Conservation (phyloP, 2,329 filamentous ascomycete species). For the Ophiostoma piceae region DNA sequence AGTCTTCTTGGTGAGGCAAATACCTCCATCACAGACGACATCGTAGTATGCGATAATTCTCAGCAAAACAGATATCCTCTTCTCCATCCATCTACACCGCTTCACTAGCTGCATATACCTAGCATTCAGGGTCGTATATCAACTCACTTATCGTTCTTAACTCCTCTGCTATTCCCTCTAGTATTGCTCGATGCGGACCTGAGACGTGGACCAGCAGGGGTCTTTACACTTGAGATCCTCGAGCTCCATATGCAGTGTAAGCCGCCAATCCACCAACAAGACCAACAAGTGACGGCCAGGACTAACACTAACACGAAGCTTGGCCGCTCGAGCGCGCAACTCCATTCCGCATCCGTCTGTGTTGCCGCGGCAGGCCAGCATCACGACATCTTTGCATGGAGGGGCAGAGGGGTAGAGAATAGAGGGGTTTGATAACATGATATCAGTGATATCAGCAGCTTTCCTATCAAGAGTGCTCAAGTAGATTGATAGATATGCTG, state of each 20-base stretch:
- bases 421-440: background rate
- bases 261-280: background rate
- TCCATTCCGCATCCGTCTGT: background rate
- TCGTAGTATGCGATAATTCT: background rate
- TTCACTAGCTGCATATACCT: background rate
- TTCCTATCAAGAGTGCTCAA: background rate
- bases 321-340: background rate
- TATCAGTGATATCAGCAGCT: background rate
- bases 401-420: background rate
- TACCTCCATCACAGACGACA: background rate
- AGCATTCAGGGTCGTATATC: background rate
- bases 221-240: background rate
- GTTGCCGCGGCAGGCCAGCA: background rate
- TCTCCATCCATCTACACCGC: background rate
- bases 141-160: background rate
- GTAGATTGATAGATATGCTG: background rate
- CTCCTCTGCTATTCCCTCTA: background rate
- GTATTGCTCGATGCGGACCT: background rate
- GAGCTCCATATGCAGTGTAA: background rate
- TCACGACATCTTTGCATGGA: background rate
- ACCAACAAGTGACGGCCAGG: background rate
- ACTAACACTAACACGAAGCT: background rate
- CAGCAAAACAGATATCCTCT: background rate
- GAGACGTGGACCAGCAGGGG: background rate
- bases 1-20: too few species aligned